Conservation (phyloP, 495 filamentous ascomycete genomes). For the Paragyromitra xinjiangensis region DNA sequence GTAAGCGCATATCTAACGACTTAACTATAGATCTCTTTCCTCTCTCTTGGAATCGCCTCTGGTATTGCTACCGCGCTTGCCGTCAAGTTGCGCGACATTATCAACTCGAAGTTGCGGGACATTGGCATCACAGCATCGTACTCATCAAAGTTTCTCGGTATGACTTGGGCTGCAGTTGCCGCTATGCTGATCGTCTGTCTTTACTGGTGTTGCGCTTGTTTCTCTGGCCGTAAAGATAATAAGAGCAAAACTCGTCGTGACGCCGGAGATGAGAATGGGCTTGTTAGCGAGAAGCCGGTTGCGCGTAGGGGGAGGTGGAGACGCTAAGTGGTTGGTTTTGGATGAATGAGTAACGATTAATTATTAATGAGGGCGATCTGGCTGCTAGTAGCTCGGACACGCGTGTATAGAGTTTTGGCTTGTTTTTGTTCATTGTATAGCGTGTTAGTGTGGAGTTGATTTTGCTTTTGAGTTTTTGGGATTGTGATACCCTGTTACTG, state of each 20-base stretch:
- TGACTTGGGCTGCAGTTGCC: slow-evolving; percentile 51
- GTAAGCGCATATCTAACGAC: neutral
- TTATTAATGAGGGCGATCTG: neutral
- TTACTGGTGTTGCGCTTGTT: slow-evolving; percentile 51
- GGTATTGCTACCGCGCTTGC: slow-evolving; percentile 48
- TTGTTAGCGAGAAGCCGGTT: slow-evolving; percentile 3
- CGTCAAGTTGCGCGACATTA: slow-evolving; percentile 45
- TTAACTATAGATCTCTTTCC: slow-evolving; percentile 29
- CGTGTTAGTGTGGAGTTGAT: neutral
- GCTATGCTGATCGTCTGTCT: slow-evolving; percentile 48
- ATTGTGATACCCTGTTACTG: neutral
- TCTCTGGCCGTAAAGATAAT: slow-evolving; percentile 29
- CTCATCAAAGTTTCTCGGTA: slow-evolving; percentile 35
- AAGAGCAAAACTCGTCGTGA: neutral
- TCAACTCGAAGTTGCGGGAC: slow-evolving; percentile 40
- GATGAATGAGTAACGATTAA: slow-evolving; percentile 12
- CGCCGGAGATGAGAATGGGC: slow-evolving; percentile 4
- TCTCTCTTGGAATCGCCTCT: slow-evolving; percentile 43
- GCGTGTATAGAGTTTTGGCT: slow-evolving; percentile 3
- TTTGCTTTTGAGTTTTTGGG: slow-evolving; percentile 13
- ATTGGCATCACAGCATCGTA: slow-evolving; percentile 29
- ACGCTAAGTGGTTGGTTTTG: neutral
- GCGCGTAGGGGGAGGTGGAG: slow-evolving; percentile 12
- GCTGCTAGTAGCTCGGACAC: neutral
- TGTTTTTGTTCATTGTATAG: neutral